These are phyloP conservation scores for Plasmodium malariae DNA, from an alignment of 169 alveolate genomes.

Conservation along the genomic window DNA sequence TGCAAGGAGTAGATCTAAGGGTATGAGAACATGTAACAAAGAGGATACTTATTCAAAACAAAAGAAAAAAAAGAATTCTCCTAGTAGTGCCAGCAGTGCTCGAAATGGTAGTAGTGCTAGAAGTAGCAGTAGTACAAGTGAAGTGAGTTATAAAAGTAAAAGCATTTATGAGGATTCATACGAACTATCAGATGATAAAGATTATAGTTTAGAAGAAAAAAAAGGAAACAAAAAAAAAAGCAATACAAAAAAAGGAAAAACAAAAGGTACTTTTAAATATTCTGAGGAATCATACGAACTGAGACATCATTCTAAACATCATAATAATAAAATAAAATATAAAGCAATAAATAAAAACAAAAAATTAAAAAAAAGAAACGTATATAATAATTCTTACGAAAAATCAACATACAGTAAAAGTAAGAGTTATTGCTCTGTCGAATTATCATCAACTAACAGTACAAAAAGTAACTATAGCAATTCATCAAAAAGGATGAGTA, in stretches of 20 bases:
- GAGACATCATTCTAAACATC: background rate
- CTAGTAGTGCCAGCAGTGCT: no score
- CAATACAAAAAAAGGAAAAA: background rate
- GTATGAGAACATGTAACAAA: no score
- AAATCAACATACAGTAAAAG: slow-evolving; percentile 15
- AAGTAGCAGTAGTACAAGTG: background rate
- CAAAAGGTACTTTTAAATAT: background rate
- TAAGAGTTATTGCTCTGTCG: background rate
- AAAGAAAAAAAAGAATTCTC: no score
- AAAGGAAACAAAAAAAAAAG: background rate
- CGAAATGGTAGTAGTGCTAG: background rate
- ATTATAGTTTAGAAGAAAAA: background rate
- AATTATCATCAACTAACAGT: slow-evolving; percentile 4
- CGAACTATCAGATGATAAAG: background rate
- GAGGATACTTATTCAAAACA: no score
- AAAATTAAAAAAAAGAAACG: background rate
- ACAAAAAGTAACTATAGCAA: background rate
- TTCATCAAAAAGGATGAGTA: background rate
- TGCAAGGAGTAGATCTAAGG: background rate
- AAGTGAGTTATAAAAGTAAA: background rate
- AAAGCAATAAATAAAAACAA: background rate
- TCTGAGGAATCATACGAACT: background rate
- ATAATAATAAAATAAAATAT: background rate
- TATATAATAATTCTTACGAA: slow-evolving; percentile 1
- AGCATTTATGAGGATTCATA: background rate